A percentile compares a stretch with the other conserved stretches of the same genome.
These are phyloP conservation scores for Exophiala alcalophila DNA, from an alignment of 2,329 filamentous ascomycete species.

Conservation along the genomic window DNA sequence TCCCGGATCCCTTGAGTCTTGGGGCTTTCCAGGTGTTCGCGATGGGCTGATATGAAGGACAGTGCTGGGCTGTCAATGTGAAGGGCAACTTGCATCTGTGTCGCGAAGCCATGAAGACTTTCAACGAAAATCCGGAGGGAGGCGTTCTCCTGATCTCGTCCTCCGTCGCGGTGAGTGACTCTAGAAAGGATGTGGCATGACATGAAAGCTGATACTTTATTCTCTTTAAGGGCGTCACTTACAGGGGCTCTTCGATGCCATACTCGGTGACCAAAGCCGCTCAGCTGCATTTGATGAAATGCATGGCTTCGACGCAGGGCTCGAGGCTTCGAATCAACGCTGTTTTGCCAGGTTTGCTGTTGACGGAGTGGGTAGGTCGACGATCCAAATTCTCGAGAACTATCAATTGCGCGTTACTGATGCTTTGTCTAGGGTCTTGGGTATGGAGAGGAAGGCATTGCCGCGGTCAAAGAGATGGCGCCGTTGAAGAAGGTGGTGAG, in stretches of 20 bases:
- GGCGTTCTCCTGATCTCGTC: too few relatives aligned
- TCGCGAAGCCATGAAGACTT: constrained; percentile 53
- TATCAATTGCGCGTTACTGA: too few relatives aligned
- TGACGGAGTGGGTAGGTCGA: constrained; percentile 64
- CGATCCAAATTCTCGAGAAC: too few relatives aligned
- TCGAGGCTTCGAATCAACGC: constrained; percentile 63
- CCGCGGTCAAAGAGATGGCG: constrained; percentile 52
- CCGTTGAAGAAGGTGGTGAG: constrained; percentile 57
- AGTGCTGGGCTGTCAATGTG: constrained; percentile 63
- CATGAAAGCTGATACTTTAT: too few relatives aligned
- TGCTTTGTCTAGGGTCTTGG: constrained; percentile 46
- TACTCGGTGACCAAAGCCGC: constrained; percentile 79
- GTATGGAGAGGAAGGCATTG: constrained; percentile 57
- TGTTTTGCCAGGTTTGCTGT: constrained; percentile 60
- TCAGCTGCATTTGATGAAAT: constrained; percentile 64
- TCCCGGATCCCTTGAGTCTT: too few relatives aligned
- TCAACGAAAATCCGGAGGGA: too few relatives aligned
- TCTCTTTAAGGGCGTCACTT: constrained; percentile 51
- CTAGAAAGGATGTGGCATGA: constrained; percentile 7
- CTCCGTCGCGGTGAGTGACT: constrained; percentile 54
- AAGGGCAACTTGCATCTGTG: constrained; percentile 54
- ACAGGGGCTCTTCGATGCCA: constrained; percentile 61
- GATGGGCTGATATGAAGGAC: constrained; percentile 7
- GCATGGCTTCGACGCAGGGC: constrained; percentile 60
- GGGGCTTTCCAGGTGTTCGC: too few relatives aligned